Evolutionary conservation across 2,329 filamentous ascomycete genomes (phyloP), one percentile per base, ranked within the genome.

Genomic region (Hypoxylon sp.): DNA sequence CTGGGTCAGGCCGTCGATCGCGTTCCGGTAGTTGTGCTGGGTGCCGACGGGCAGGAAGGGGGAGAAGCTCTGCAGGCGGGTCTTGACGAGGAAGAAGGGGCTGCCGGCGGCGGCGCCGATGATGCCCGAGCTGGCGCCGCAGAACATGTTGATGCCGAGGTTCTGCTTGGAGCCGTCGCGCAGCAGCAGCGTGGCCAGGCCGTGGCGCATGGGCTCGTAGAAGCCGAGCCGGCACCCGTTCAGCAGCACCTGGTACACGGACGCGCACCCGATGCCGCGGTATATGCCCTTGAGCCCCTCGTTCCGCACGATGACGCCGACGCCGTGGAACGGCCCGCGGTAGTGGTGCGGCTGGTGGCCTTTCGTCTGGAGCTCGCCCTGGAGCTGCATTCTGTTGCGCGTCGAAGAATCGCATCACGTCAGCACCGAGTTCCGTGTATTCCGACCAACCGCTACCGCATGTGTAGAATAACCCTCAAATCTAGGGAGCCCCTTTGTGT

Each of bases 21-120:
- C 93, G 78, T 94, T 95, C 71, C 87, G 88, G 81, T 99, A 99
- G 70, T 89, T 85, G 80, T 99, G 96, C 77, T 99, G 96, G n/a
- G 96, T 98, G 57, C 96, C 96, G 44, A 98, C 94, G 2, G 96
- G 96, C 11, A 96, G 85, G 79, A 94, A 96, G 3, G 94, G 92
- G 36, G 93, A 97, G 82, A 87, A 98, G 71, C 93, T 97, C 80
- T 99, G 96, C 61, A 99, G 84, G 44, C 96, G 89, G 2, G 96
- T 99, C 84, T 99, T 99, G 78, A 98, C 91, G 57, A 99, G 88
- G 85, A 99, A 99, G 81, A 99, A 98, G 2, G 96, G 96, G 56
- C 93, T 97, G 38, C 95, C 96, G 20, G 92, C 91, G n/a, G 92
- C 92, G 7, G 95, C 96, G 70, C 96, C 96, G 61, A 99, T 86